Evolutionary conservation across 148 eudicot genomes (phyloP).

Genomic region (Rhododendron molle): DNA sequence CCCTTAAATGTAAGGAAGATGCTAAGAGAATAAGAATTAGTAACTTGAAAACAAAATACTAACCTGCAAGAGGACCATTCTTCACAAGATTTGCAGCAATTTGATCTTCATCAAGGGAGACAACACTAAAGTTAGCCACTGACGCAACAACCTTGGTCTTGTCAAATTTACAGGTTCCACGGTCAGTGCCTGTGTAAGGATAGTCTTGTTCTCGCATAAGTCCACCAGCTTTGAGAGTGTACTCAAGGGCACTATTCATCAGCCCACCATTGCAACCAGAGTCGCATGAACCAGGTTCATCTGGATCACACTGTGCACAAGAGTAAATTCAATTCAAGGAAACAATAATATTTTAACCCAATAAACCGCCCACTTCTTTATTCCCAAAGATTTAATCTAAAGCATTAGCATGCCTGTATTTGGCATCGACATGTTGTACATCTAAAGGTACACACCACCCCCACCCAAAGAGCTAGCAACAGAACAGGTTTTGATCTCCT

Average conservation of each 20-base stretch:
- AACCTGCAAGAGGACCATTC: constrained; percentile 71
- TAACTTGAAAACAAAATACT: not conserved
- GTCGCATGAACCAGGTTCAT: constrained; percentile 54
- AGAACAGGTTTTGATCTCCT: not conserved
- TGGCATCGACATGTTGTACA: not conserved
- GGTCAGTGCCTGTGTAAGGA: constrained; percentile 47
- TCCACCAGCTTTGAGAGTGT: constrained; percentile 58
- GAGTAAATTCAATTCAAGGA: not conserved
- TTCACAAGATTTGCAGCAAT: constrained; percentile 70
- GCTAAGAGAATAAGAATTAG: not conserved
- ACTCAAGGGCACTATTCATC: constrained; percentile 80
- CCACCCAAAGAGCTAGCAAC: not conserved
- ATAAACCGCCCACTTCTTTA: not conserved
- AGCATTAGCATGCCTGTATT: not conserved
- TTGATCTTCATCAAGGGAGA: constrained; percentile 58
- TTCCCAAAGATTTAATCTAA: not conserved
- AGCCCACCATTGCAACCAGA: constrained; percentile 62
- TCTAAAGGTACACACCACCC: not conserved
- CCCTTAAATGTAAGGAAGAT: not conserved
- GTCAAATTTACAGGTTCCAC: constrained; percentile 58
- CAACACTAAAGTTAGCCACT: constrained; percentile 59
- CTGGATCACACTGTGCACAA: constrained; percentile 59
- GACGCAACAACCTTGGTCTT: constrained; percentile 54
- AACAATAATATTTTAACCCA: not conserved
- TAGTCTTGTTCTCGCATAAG: constrained; percentile 58